phyloP scores from a whole-genome alignment of 805 yeast genomes.

The Metschnikowia shivogae region DNA sequence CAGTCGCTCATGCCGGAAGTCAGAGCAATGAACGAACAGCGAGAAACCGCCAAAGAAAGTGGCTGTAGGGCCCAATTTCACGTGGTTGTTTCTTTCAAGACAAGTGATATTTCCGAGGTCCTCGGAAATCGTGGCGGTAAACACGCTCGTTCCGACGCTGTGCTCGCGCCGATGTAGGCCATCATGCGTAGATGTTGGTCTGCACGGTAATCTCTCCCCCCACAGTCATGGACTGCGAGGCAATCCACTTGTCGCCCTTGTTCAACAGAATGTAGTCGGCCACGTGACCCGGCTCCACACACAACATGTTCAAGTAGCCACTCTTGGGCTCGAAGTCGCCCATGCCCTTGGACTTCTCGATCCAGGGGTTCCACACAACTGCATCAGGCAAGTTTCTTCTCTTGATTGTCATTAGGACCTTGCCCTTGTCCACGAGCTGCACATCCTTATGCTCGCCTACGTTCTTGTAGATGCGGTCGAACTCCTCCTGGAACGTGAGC shows the following conservation, averaged over 20 bases:
- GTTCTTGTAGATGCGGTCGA: conserved; percentile 77
- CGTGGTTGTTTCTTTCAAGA: too few species aligned
- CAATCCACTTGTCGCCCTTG: conserved; percentile 78
- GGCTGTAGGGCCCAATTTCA: too few species aligned
- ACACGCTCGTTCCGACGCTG: too few species aligned
- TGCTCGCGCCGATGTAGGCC: not conserved
- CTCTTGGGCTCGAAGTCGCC: conserved; percentile 82
- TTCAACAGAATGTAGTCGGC: conserved; percentile 56
- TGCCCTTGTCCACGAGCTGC: conserved; percentile 68
- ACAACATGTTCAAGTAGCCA: conserved; percentile 84
- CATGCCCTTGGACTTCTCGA: conserved; percentile 74
- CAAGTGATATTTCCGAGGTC: too few species aligned
- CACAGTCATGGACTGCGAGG: conserved; percentile 54
- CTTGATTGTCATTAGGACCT: conserved; percentile 63
- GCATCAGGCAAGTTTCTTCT: conserved; percentile 61
- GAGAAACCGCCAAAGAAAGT: too few species aligned
- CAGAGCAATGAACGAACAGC: too few species aligned
- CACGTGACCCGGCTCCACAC: conserved; percentile 93
- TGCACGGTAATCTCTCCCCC: conserved; percentile 63
- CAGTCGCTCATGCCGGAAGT: not conserved
- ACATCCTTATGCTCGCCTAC: conserved; percentile 52
- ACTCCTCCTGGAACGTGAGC: conserved; percentile 67
- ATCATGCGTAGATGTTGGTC: conserved; percentile 35
- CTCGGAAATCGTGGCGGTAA: too few species aligned
- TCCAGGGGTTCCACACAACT: conserved; percentile 99